A percentile compares a stretch with the other conserved stretches of the same genome.
These are phyloP conservation scores for Begonia masoniana DNA, from an alignment of 306 rosid genomes.

Conservation along the genomic window DNA sequence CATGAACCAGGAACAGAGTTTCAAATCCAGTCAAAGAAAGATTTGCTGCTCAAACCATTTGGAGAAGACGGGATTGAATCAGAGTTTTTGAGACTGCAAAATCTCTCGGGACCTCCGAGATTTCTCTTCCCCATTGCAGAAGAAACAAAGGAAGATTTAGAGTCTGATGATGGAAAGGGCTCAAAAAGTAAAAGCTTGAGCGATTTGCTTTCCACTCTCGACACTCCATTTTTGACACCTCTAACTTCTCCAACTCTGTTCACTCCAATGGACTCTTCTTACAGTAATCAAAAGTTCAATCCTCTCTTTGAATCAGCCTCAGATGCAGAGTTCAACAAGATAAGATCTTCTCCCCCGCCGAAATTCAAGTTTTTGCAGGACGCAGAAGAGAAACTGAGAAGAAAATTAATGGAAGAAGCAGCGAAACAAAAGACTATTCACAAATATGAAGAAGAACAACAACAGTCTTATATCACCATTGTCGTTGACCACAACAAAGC, in stretches of 20 bases:
- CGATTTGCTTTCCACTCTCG: slow-evolving; percentile 60
- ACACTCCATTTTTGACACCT: slow-evolving; percentile 87
- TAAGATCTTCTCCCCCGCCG: slow-evolving; percentile 91
- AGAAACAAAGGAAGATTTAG: slow-evolving; percentile 92
- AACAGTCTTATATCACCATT: slow-evolving; percentile 47
- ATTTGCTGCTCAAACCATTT: slow-evolving; percentile 50
- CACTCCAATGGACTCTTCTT: slow-evolving; percentile 37
- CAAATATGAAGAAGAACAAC: slow-evolving; percentile 16
- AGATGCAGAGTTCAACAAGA: slow-evolving; percentile 77
- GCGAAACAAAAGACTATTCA: slow-evolving; percentile 12
- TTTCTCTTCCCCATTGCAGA: slow-evolving; percentile 83
- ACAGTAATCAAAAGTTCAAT: slow-evolving; percentile 46
- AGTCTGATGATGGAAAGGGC: slow-evolving; percentile 74
- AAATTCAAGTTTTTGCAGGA: slow-evolving; percentile 86
- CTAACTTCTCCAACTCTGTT: slow-evolving; percentile 62
- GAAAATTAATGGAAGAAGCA: slow-evolving; percentile 37
- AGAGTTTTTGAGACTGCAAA: slow-evolving; percentile 60
- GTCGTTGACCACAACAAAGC: slow-evolving; percentile 48
- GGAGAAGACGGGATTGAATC: slow-evolving; percentile 56
- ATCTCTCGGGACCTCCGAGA: slow-evolving; percentile 57
- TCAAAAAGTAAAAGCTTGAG: slow-evolving; percentile 57
- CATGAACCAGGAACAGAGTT: slow-evolving; percentile 40
- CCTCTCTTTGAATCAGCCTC: slow-evolving; percentile 63
- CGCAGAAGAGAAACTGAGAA: slow-evolving; percentile 80
- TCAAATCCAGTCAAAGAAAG: slow-evolving; percentile 33